Percentiles rank a stretch among this genome's conserved stretches.
Evolutionary conservation across 305 asterid genomes (phyloP).

Genomic region (Solanum hybrid): DNA sequence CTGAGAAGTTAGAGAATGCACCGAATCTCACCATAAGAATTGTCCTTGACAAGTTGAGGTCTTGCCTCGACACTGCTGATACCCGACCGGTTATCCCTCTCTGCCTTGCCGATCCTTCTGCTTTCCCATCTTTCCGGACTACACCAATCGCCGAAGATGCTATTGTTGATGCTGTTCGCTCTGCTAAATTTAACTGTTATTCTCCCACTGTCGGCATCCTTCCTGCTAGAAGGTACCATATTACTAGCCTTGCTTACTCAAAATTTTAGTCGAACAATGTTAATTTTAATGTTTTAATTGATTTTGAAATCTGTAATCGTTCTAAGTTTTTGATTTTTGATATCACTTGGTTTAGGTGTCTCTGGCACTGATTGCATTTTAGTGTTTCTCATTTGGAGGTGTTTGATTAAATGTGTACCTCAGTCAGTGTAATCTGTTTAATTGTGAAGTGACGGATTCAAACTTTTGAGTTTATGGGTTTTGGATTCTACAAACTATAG

Average conservation of each 20-base stretch:
- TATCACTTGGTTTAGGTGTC: background rate
- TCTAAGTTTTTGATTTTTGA: background rate
- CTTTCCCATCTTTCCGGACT: slow-evolving; percentile 51
- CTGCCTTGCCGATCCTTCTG: slow-evolving; percentile 64
- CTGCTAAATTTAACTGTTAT: slow-evolving; percentile 54
- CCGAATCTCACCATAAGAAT: slow-evolving; percentile 43
- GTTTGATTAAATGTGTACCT: background rate
- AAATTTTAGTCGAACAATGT: background rate
- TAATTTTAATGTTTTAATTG: background rate
- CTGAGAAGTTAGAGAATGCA: slow-evolving; percentile 27
- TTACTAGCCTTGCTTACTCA: background rate
- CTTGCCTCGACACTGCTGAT: slow-evolving; percentile 23
- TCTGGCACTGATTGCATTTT: too few species aligned
- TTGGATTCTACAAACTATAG: background rate
- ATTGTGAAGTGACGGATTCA: background rate
- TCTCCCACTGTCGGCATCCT: slow-evolving; percentile 48
- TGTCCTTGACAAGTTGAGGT: slow-evolving; percentile 28
- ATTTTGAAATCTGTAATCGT: background rate
- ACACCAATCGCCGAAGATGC: slow-evolving; percentile 43
- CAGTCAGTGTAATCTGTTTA: background rate
- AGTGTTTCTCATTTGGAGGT: background rate
- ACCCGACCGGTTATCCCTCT: slow-evolving; percentile 38
- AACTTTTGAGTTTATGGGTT: too few species aligned
- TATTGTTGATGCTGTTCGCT: slow-evolving; percentile 36
- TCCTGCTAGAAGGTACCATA: slow-evolving; percentile 39